A percentile compares a stretch with the other conserved stretches of the same genome.
phyloP scores from a whole-genome alignment of 2,329 filamentous ascomycete species.

The Neonectria coccinea region DNA sequence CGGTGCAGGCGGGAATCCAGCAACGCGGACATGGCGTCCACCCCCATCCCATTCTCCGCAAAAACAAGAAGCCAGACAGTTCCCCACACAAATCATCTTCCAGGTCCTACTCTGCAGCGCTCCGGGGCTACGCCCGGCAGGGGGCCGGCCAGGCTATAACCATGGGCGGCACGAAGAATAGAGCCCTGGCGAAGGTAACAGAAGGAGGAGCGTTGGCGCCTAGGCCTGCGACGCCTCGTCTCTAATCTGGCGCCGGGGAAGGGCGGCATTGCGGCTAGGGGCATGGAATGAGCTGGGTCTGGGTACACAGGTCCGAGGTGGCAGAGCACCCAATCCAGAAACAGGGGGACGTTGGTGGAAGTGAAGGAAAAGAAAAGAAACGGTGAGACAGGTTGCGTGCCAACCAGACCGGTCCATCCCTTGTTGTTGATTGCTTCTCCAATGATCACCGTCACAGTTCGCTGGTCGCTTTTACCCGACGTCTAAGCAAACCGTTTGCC shows the following conservation, averaged over 20 bases:
- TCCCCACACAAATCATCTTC: slow-evolving; percentile 37
- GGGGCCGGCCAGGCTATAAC: slow-evolving; percentile 17
- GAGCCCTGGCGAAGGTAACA: slow-evolving; percentile 13
- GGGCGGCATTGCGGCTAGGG: slow-evolving; percentile 21
- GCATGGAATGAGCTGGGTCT: slow-evolving; percentile 20
- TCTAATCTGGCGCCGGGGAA: slow-evolving; percentile 33
- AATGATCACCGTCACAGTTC: slow-evolving; percentile 6
- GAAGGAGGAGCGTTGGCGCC: slow-evolving; percentile 19
- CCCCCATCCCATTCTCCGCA: slow-evolving; percentile 34
- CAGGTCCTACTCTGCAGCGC: slow-evolving; percentile 23
- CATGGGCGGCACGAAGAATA: slow-evolving; percentile 14
- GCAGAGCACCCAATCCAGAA: slow-evolving; percentile 13
- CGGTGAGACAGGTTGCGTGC: slow-evolving; percentile 28
- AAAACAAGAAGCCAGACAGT: slow-evolving; percentile 11
- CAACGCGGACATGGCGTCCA: slow-evolving; percentile 34
- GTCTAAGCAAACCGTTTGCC: neutral
- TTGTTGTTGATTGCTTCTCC: slow-evolving; percentile 14
- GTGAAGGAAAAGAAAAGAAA: slow-evolving; percentile 19
- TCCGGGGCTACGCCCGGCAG: slow-evolving; percentile 24
- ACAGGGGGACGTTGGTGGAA: slow-evolving; percentile 21
- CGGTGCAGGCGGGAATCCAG: slow-evolving; percentile 25
- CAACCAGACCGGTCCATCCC: slow-evolving; percentile 17
- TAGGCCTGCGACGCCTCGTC: slow-evolving; percentile 5
- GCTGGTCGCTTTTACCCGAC: slow-evolving; percentile 1
- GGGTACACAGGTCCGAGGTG: slow-evolving; percentile 7